phyloP scores from a whole-genome alignment of 768 basidiomycete genomes.

The Suillus hirtellus region DNA sequence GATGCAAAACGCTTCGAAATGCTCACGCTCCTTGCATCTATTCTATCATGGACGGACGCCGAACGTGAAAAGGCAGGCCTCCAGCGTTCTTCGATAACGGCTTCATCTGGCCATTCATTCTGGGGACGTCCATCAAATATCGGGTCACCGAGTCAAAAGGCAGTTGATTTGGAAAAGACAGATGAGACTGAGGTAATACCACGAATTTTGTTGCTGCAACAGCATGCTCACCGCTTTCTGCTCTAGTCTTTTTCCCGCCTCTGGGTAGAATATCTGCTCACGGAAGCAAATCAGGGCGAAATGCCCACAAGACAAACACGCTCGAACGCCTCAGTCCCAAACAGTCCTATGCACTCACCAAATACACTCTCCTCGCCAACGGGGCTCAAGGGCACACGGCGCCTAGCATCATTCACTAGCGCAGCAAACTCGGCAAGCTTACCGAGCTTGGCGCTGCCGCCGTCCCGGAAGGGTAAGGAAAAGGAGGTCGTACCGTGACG shows the following conservation, averaged over 20 bases:
- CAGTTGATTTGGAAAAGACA: conserved; percentile 70
- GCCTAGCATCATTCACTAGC: conserved; percentile 40
- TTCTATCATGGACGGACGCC: conserved; percentile 89
- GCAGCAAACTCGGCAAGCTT: conserved; percentile 39
- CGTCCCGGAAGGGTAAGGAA: conserved; percentile 49
- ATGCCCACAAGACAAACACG: conserved; percentile 29
- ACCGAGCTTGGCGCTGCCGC: conserved; percentile 41
- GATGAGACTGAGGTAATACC: conserved; percentile 77
- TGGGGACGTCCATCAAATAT: conserved; percentile 29
- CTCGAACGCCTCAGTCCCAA: conserved; percentile 40
- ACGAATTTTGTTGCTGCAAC: conserved; percentile 2
- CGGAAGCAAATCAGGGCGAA: conserved; percentile 65
- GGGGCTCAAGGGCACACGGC: conserved; percentile 32
- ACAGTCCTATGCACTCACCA: conserved; percentile 32
- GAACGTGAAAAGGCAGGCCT: conserved; percentile 93
- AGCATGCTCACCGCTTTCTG: not conserved
- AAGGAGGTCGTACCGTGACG: conserved; percentile 28
- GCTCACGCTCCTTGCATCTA: conserved; percentile 82
- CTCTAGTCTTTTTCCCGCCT: conserved; percentile 91
- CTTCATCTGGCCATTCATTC: conserved; percentile 21
- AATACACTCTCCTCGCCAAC: conserved; percentile 28
- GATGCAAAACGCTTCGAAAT: conserved; percentile 98
- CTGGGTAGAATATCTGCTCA: conserved; percentile 97
- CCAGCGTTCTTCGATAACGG: conserved; percentile 46
- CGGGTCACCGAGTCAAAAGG: conserved; percentile 34